Evolutionary conservation across 1,139 yeast genomes (phyloP), one percentile per base, ranked within the genome.

Genomic region (Lodderomyces margitis): DNA sequence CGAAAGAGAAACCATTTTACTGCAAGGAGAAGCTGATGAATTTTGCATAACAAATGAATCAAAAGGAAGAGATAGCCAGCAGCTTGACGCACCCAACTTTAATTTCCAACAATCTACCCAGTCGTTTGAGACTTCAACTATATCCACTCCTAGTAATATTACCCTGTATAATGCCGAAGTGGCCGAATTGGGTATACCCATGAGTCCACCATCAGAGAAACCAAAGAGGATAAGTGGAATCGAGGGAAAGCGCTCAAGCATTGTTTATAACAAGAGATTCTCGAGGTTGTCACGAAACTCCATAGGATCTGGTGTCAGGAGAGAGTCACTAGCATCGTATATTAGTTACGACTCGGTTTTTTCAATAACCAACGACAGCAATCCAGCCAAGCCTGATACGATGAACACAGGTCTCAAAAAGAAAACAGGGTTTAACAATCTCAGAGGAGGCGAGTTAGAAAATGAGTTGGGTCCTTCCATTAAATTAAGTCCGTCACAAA

Each of bases 301-400:
- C 2, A 66, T 45, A 21, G 56, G 57, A 23, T 64, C 74, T 5
- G 48, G 54, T 1, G 53, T 62, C 43, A 61, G 52, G 43, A 52
- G 70, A 42, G 69, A 69, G 35, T 75, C 81, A 1, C 51, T 58
- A 2, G 73, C 70, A 49, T 78, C 83, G 1, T 78, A 78, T 48
- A 46, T 78, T 34, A 75, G 80, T 46, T 78, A 78, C 48, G 83
- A 78, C 53, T 75, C 82, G 1, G 80, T 75, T 3, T 65, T 74
- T 41, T 75, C 81, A 1, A 52, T 61, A 10, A 59, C 68, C 6
- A 59, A 64, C 39, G 59, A 55, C 2, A 58, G 68, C 0, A 27
- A 27, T 21, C 17, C 21, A 17, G 28, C 30, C 12, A 28, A 28
- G 19, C 19, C 5, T 6, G 9, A 12, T 14, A 15, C 10, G 14